These are phyloP conservation scores for Phytophthora aleatoria DNA, from an alignment of 352 stramenopile genomes.

Conservation along the genomic window DNA sequence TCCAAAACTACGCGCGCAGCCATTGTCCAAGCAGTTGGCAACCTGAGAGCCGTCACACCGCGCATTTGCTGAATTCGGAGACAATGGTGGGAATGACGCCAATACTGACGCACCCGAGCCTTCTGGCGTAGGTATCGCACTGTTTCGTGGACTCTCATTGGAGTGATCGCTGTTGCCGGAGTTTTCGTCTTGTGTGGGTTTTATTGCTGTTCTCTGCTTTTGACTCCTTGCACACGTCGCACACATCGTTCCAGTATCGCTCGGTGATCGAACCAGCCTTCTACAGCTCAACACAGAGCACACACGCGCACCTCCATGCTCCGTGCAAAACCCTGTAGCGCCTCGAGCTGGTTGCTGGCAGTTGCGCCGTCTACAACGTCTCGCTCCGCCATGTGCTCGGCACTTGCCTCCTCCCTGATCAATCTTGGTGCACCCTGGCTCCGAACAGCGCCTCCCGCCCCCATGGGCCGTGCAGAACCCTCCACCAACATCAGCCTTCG, in stretches of 20 bases:
- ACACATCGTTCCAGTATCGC: slow-evolving; percentile 45
- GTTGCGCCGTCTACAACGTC: slow-evolving; percentile 55
- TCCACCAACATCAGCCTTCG: slow-evolving; percentile 82
- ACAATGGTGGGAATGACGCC: slow-evolving; percentile 20
- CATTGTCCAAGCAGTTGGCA: slow-evolving; percentile 69
- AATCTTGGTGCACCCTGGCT: slow-evolving; percentile 78
- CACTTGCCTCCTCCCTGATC: slow-evolving; percentile 85
- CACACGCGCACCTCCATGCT: slow-evolving; percentile 64
- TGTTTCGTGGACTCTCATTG: slow-evolving; percentile 23
- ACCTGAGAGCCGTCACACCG: slow-evolving; percentile 44
- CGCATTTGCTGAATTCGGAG: slow-evolving; percentile 21
- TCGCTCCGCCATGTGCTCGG: slow-evolving; percentile 72
- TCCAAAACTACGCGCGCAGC: slow-evolving; percentile 68
- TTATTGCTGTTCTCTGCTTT: slow-evolving; percentile 13
- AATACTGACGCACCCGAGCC: slow-evolving; percentile 15
- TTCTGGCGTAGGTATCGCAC: slow-evolving; percentile 14
- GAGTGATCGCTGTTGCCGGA: slow-evolving; percentile 17
- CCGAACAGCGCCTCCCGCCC: slow-evolving; percentile 70
- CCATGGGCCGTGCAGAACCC: slow-evolving; percentile 84
- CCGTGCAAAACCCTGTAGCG: slow-evolving; percentile 59
- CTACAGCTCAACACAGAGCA: slow-evolving; percentile 65
- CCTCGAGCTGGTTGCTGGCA: slow-evolving; percentile 69
- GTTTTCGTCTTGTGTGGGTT: slow-evolving; percentile 1
- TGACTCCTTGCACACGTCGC: slow-evolving; percentile 42
- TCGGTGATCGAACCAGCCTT: slow-evolving; percentile 55